Percentiles rank a stretch among this genome's conserved stretches.
Evolutionary conservation across 441 rosid genomes (phyloP).

Genomic region (Arabidopsis hybrid): DNA sequence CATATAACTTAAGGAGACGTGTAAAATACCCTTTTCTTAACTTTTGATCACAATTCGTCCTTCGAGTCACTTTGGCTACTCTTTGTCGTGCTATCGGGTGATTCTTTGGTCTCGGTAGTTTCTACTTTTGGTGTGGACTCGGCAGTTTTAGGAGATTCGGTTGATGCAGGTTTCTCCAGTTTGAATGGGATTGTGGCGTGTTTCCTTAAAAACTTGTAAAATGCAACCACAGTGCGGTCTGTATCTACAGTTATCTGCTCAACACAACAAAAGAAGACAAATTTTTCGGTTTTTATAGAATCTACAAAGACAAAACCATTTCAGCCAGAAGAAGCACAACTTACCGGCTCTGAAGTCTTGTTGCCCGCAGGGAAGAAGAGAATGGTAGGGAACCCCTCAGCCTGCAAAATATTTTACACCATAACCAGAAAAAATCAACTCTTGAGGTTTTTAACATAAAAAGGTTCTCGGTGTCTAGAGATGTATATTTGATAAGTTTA

Average conservation of each 20-base stretch:
- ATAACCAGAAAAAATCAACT: neutral
- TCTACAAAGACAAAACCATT: constrained; percentile 14
- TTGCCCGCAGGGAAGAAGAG: constrained; percentile 98
- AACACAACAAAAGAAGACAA: constrained; percentile 18
- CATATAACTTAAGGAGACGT: constrained; percentile 31
- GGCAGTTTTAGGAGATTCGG: constrained; percentile 40
- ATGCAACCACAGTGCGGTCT: constrained; percentile 92
- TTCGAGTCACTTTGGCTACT: constrained; percentile 52
- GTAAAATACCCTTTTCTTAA: constrained; percentile 29
- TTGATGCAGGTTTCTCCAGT: constrained; percentile 76
- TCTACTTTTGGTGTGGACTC: constrained; percentile 48
- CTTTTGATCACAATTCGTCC: constrained; percentile 74
- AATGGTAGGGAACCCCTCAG: constrained; percentile 92
- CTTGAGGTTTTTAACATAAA: constrained; percentile 4
- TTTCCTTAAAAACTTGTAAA: constrained; percentile 89
- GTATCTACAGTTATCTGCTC: constrained; percentile 82
- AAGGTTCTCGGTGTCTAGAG: neutral
- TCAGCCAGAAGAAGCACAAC: constrained; percentile 32
- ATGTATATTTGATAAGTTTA: neutral
- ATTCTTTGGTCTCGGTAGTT: constrained; percentile 46
- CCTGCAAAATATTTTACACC: constrained; percentile 51
- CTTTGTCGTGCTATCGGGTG: constrained; percentile 35
- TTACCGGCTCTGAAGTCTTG: constrained; percentile 94
- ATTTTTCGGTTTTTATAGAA: neutral
- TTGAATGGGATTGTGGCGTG: constrained; percentile 93